Evolutionary conservation across 306 rosid genomes (phyloP).

Genomic region (Dalbergia cochinchinensis): DNA sequence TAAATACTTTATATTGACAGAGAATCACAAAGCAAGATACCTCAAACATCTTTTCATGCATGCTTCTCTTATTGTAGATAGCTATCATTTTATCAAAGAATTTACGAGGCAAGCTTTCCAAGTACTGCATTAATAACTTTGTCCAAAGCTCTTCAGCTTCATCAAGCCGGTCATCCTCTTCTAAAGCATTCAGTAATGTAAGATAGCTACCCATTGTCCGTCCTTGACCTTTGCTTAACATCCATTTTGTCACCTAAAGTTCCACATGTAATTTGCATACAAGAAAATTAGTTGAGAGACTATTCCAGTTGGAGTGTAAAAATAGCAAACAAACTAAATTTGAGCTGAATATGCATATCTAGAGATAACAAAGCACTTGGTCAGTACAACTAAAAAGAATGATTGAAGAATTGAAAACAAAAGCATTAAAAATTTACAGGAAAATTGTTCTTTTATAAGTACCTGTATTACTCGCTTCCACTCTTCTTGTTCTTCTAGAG

Average conservation of each 20-base stretch:
- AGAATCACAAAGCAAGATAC: conserved; percentile 51
- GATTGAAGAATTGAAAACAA: not conserved
- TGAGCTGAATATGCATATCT: not conserved
- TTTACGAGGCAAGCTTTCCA: conserved; percentile 85
- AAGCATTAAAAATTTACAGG: not conserved
- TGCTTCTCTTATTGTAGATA: conserved; percentile 65
- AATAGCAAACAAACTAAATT: not conserved
- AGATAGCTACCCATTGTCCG: conserved; percentile 97
- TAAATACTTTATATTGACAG: not conserved
- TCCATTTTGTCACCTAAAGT: conserved; percentile 88
- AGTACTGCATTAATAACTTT: conserved; percentile 71
- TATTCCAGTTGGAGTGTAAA: conserved; percentile 1
- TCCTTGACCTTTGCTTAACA: conserved; percentile 99
- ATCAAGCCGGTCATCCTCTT: conserved; percentile 87
- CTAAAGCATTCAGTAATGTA: conserved; percentile 80
- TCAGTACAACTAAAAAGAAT: conserved; percentile 19
- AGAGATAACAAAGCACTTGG: conserved; percentile 10
- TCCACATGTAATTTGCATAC: conserved; percentile 37
- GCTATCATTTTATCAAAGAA: conserved; percentile 87
- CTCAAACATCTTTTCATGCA: conserved; percentile 92
- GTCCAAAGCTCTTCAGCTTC: conserved; percentile 98
- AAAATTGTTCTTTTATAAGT: conserved; percentile 2
- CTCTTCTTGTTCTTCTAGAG: conserved; percentile 79
- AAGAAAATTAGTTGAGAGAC: conserved; percentile 20
- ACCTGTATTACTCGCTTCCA: conserved; percentile 98